Percentiles rank a stretch among this genome's conserved stretches.
Evolutionary conservation across 345 rosid species (phyloP).

Genomic region (Brassica napus): DNA sequence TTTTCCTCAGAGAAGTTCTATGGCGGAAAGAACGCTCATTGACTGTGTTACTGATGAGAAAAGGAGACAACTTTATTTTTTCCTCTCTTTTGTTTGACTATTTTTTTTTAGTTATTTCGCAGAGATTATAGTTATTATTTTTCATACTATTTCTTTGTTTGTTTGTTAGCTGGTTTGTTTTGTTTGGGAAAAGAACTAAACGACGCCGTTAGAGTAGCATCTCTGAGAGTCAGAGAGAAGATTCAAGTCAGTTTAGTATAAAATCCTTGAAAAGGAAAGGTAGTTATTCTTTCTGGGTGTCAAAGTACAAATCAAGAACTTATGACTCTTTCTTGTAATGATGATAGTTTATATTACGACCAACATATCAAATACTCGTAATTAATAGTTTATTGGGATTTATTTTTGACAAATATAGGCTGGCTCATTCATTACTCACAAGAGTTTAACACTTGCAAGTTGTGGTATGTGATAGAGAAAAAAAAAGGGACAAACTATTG

Average conservation of each 20-base stretch:
- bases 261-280: constrained; percentile 14
- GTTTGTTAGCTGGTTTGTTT: constrained; percentile 17
- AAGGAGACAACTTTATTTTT: constrained; percentile 12
- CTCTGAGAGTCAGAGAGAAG: not conserved
- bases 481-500: not conserved
- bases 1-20: constrained; percentile 11
- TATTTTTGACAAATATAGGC: not conserved
- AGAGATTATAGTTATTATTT: not conserved
- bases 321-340: not conserved
- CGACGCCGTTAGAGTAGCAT: constrained; percentile 9
- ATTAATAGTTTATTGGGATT: not conserved
- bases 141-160: not conserved
- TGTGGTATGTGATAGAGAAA: not conserved
- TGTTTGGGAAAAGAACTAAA: constrained; percentile 19
- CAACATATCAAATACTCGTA: not conserved
- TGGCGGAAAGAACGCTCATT: constrained; percentile 31
- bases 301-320: not conserved
- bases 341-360: not conserved
- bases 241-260: constrained; percentile 4
- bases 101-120: not conserved
- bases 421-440: not conserved
- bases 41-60: constrained; percentile 25
- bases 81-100: constrained; percentile 12
- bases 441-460: constrained; percentile 5
- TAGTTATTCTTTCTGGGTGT: not conserved